Evolutionary conservation across 805 yeast species (phyloP), one percentile per base, ranked within the genome.

Genomic region (Barnettozyma californica): DNA sequence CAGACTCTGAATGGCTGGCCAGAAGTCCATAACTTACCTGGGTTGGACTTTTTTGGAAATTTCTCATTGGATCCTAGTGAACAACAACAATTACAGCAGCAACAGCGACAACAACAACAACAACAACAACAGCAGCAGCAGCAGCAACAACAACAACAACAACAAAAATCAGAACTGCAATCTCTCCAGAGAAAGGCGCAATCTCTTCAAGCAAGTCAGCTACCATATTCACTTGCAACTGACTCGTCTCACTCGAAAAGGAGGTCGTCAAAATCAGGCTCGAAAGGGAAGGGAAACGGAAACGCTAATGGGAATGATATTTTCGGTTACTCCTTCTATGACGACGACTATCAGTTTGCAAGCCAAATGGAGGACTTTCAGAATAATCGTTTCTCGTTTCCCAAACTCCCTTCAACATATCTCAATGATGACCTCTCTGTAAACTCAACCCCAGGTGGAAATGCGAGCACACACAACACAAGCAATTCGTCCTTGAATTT

Each of bases 301-400:
- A 38, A 38, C 18, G 36, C 21, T 8, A 42, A 26, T n/a, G 16
- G 27, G 2, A 49, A 52, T 33, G 65, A 58, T 42, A 53, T 61
- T 4, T 60, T 57, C 49, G 65, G 65, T 10, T 61, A 61, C 43
- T 60, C 64, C 3, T 61, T 61, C 43, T 61, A 61, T 44, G 65
- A 61, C 41, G 65, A 61, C 41, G 61, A 61, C 40, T 61, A 49
- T 42, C 51, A 54, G 7, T 34, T 53, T 11, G 48, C 56, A 2
- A 49, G 43, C 31, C 62, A 60, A 27, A 46, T 49, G 26, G 58
- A 56, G 7, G 57, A 53, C n/a, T 49, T 48, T 33, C 50, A 52
- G 6, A 44, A 46, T 19, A 42, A 55, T 36, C 51, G 58, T 37
- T 53, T 56, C 13, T 53, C 61, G 1, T 56, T 52, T 35, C 65